Evolutionary conservation across 164 flowering plant species (phyloP), one percentile per base, ranked within the genome.

Genomic region (Vitis labrusca): DNA sequence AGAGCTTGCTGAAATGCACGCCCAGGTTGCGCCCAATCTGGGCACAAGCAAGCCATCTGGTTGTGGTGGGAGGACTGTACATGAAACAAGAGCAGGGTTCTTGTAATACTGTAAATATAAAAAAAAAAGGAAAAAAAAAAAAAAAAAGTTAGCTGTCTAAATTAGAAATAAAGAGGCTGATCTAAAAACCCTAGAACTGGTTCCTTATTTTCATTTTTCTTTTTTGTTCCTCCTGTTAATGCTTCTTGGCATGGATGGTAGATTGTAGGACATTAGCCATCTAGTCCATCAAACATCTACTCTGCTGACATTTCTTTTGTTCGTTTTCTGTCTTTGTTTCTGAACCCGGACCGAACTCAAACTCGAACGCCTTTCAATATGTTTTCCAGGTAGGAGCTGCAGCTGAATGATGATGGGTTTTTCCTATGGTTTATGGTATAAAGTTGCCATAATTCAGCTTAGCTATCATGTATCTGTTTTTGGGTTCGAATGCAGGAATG

Each of bases 1-100:
- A 73, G 93, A 92, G 84, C 90, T 95, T n/a, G 97, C 99, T 1
- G 90, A 89, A 74, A 81, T 76, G 85, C 85, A 95, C 15, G 72
- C 85, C 1, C 93, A 86, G 73, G 69, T 71, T 62, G 72, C 81
- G 1, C 79, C 80, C 17, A 78, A 66, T 74, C 69, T 69, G 11
- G 76, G 79, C 75, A 61, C 85, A 15, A 74, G 74, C 80, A 85
- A 85, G 78, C 54, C 66, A 49, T 71, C 47, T 47, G 71, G 77
- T 14, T 65, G 71, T 72, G 64, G 63, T 73, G 76, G 64, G 37
- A 74, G 71, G 54, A 76, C 37, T 83, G 80, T 78, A 74, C 67
- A 78, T 69, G 89, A 86, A 54, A 66, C 72, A 27, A 81, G 77
- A 71, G 76, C 87, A 48, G 97, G 89, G 12, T 85, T 66, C 79